A percentile compares a stretch with the other conserved stretches of the same genome.
phyloP scores from a whole-genome alignment of 164 flowering plant species.

The Kingdonia uniflora region DNA sequence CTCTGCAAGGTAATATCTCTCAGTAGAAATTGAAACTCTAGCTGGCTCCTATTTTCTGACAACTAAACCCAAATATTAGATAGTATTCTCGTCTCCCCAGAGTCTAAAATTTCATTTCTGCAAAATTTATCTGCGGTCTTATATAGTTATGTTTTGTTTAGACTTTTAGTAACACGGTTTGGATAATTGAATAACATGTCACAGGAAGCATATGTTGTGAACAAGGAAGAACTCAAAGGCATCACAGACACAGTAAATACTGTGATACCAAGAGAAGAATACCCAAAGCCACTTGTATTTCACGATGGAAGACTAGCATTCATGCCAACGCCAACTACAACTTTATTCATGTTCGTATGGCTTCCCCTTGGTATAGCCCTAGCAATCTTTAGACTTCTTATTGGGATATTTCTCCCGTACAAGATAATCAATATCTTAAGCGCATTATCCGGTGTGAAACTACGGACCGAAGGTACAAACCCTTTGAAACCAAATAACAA shows the following conservation, averaged over 20 bases:
- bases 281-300: slow-evolving; percentile 73
- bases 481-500: slow-evolving; percentile 2
- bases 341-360: slow-evolving; percentile 68
- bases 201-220: slow-evolving; percentile 59
- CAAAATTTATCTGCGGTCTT: too few relatives aligned
- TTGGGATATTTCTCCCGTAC: slow-evolving; percentile 49
- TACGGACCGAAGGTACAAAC: slow-evolving; percentile 24
- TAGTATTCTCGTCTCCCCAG: too few relatives aligned
- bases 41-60: too few relatives aligned
- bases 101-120: too few relatives aligned
- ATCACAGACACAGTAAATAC: slow-evolving; percentile 7
- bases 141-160: too few relatives aligned
- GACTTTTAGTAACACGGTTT: too few relatives aligned
- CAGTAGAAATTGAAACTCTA: too few relatives aligned
- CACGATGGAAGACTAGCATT: slow-evolving; percentile 91
- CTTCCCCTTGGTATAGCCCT: slow-evolving; percentile 60
- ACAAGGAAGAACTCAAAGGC: too few relatives aligned
- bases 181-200: neutral
- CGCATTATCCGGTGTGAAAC: slow-evolving; percentile 26
- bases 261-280: slow-evolving; percentile 45
- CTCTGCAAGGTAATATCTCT: slow-evolving; percentile 61
- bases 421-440: slow-evolving; percentile 23
- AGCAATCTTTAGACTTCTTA: slow-evolving; percentile 39
- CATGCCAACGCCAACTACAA: slow-evolving; percentile 65
- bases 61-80: too few relatives aligned